Evolutionary conservation across 176 grass and related monocot species (phyloP).

Genomic region (Leersia perrieri): DNA sequence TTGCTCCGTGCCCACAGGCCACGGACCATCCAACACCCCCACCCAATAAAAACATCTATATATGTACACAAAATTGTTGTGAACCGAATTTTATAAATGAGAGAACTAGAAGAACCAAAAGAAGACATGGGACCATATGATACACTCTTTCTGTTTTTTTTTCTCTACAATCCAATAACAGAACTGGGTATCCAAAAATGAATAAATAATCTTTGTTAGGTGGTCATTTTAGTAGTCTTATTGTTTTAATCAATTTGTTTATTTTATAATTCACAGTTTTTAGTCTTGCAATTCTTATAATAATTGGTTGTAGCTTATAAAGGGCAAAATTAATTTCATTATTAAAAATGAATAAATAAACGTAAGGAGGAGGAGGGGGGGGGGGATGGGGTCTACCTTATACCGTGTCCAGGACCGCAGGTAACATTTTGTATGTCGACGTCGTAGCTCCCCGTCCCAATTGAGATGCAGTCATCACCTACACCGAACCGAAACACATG

Average conservation of each 20-base stretch:
- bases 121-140: background rate
- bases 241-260: no score
- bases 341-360: no score
- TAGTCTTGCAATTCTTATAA: no score
- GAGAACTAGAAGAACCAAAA: background rate
- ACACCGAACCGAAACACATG: slow-evolving; percentile 4
- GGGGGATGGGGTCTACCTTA: slow-evolving; percentile 44
- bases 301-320: no score
- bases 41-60: background rate
- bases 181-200: background rate
- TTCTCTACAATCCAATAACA: background rate
- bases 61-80: background rate
- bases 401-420: slow-evolving; percentile 77
- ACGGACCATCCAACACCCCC: no score
- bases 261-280: no score
- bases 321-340: no score
- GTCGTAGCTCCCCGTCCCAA: slow-evolving; percentile 77
- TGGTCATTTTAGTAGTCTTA: no score
- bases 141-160: background rate
- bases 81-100: background rate
- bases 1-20: background rate
- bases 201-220: no score
- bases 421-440: slow-evolving; percentile 84
- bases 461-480: slow-evolving; percentile 95
- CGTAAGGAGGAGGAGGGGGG: background rate